Evolutionary conservation across 192 early-diverging fungal species (phyloP).

Genomic region (Gorgonomyces haynaldii): DNA sequence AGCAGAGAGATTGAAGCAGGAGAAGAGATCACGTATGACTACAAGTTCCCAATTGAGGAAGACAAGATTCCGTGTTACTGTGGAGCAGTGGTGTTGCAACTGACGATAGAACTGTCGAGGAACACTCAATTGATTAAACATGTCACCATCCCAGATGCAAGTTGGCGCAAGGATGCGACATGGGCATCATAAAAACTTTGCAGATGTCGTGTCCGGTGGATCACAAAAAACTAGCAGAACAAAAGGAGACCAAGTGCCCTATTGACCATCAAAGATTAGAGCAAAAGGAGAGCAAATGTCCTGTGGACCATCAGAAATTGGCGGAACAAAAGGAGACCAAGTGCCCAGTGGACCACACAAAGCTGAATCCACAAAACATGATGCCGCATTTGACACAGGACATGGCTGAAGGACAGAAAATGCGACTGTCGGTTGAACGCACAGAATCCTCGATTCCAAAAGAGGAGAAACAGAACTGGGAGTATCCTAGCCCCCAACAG

Average conservation of each 20-base stretch:
- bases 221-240: conserved; percentile 18
- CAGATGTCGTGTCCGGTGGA: conserved; percentile 43
- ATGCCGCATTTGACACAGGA: conserved; percentile 73
- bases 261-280: not conserved
- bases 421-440: conserved; percentile 66
- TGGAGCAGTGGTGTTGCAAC: conserved; percentile 51
- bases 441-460: conserved; percentile 70
- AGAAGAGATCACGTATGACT: conserved; percentile 99
- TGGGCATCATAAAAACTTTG: conserved; percentile 1
- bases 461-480: conserved; percentile 21
- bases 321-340: conserved; percentile 5
- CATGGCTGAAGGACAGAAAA: conserved; percentile 52
- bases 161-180: too few relatives aligned
- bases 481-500: conserved; percentile 35
- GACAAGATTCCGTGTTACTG: conserved; percentile 98
- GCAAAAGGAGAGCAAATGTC: conserved; percentile 12
- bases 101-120: conserved; percentile 51
- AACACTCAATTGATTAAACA: conserved; percentile 57
- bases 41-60: conserved; percentile 87
- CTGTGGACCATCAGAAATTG: conserved; percentile 14
- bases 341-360: not conserved
- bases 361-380: conserved; percentile 79
- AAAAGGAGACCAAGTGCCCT: conserved; percentile 8
- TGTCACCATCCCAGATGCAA: too few relatives aligned
- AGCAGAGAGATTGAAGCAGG: conserved; percentile 84